Percentiles rank a stretch among this genome's conserved stretches.
Evolutionary conservation across 805 yeast species (phyloP).

Genomic region (Suhomyces canberraensis): DNA sequence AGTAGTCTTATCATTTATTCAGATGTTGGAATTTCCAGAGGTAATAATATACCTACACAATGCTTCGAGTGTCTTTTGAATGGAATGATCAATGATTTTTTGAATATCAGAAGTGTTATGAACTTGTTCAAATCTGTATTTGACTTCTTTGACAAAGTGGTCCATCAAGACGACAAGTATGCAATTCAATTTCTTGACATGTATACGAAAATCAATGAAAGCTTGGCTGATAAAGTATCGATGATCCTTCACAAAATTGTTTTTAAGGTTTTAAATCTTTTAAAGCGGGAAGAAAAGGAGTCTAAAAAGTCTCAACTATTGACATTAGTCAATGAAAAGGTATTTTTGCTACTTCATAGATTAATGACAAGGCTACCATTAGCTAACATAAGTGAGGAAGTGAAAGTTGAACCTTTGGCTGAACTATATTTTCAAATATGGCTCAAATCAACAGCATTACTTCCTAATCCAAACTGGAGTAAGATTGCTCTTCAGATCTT

Average conservation of each 20-base stretch:
- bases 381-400: conserved; percentile 20
- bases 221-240: conserved; percentile 3
- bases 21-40: conserved; percentile 4
- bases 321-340: conserved; percentile 4
- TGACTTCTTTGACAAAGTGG: conserved; percentile 3
- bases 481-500: conserved; percentile 33
- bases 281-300: not conserved
- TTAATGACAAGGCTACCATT: conserved; percentile 38
- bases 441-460: conserved; percentile 19
- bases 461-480: conserved; percentile 31
- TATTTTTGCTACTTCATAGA: conserved; percentile 15
- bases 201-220: conserved; percentile 1
- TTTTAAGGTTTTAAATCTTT: not conserved
- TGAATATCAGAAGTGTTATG: conserved; percentile 15
- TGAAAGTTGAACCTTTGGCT: conserved; percentile 16
- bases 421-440: conserved; percentile 30
- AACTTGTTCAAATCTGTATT: conserved; percentile 15
- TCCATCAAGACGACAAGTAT: conserved; percentile 1
- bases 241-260: conserved; percentile 4
- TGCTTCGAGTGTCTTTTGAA: conserved; percentile 6
- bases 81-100: not conserved
- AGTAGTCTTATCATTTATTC: conserved; percentile 3
- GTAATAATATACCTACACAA: conserved; percentile 2
- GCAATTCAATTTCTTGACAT: conserved; percentile 7
- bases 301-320: not conserved